Evolutionary conservation across 169 alveolate genomes (phyloP).

Genomic region (Plasmodium fragile): DNA sequence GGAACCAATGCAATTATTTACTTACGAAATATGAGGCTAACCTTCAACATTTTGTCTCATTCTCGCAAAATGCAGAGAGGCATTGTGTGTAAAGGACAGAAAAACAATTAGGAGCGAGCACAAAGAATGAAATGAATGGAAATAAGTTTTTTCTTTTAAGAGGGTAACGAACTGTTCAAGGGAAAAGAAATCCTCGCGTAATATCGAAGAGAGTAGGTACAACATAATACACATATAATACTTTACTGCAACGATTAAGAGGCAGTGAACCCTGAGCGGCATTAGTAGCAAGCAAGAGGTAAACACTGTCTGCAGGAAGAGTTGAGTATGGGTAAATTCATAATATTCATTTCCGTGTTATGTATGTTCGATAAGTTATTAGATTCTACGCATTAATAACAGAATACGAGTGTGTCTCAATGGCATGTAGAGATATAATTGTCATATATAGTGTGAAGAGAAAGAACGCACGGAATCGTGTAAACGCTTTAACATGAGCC

Average conservation of each 20-base stretch:
- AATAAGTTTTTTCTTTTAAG: not conserved
- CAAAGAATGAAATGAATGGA: not conserved
- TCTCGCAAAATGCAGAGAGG: not conserved
- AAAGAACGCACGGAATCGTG: not conserved
- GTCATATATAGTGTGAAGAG: not conserved
- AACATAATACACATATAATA: not conserved
- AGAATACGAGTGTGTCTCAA: not conserved
- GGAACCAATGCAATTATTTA: conserved; percentile 2
- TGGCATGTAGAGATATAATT: not conserved
- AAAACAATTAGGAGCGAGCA: not conserved
- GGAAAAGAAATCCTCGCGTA: not conserved
- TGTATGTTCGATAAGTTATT: not conserved
- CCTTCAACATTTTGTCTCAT: not conserved
- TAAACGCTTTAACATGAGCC: not conserved
- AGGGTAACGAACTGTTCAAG: not conserved
- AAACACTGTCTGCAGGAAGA: not conserved
- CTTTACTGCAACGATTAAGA: not conserved
- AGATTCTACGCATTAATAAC: not conserved
- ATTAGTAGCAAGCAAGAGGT: not conserved
- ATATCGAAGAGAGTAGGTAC: not conserved
- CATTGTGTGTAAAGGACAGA: not conserved
- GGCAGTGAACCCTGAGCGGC: not conserved
- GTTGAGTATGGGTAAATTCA: not conserved
- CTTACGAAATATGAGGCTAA: not conserved
- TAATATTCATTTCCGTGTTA: not conserved